These are phyloP conservation scores for Debaryomyces fabryi DNA, from an alignment of 1,139 yeast genomes.

Conservation along the genomic window DNA sequence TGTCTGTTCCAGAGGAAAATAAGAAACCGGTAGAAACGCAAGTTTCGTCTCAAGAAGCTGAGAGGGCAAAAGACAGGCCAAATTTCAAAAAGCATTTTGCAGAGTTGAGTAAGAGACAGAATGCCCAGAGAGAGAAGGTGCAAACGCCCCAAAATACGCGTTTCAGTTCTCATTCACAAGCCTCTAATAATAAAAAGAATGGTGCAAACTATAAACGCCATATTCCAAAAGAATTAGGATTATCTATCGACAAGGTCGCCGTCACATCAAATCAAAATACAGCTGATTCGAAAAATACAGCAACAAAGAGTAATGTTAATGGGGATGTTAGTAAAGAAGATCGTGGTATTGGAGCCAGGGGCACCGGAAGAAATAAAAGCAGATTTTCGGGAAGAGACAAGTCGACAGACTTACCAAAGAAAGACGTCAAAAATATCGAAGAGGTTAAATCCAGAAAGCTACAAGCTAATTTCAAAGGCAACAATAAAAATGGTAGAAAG, in stretches of 20 bases:
- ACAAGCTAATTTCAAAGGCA: not conserved
- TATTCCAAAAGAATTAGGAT: not conserved
- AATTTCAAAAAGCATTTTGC: constrained; percentile 37
- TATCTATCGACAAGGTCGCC: not conserved
- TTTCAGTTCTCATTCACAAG: not conserved
- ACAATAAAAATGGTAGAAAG: not conserved
- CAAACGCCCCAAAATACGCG: constrained; percentile 3
- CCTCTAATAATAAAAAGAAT: not conserved
- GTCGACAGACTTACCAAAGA: not conserved
- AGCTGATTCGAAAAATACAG: not conserved
- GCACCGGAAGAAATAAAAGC: not conserved
- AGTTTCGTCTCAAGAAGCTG: not conserved
- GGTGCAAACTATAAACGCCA: not conserved
- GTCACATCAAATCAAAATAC: not conserved
- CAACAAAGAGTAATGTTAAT: not conserved
- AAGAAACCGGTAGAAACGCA: not conserved
- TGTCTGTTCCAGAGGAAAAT: not conserved
- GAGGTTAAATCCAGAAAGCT: not conserved
- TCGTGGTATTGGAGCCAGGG: not conserved
- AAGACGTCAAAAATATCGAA: not conserved
- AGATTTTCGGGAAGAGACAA: not conserved
- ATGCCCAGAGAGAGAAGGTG: constrained; percentile 14
- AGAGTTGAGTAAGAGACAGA: constrained; percentile 27
- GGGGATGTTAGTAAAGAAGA: not conserved
- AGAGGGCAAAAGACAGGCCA: constrained; percentile 27